phyloP scores from a whole-genome alignment of 495 filamentous ascomycete species.

The Penicillium malachiteum region DNA sequence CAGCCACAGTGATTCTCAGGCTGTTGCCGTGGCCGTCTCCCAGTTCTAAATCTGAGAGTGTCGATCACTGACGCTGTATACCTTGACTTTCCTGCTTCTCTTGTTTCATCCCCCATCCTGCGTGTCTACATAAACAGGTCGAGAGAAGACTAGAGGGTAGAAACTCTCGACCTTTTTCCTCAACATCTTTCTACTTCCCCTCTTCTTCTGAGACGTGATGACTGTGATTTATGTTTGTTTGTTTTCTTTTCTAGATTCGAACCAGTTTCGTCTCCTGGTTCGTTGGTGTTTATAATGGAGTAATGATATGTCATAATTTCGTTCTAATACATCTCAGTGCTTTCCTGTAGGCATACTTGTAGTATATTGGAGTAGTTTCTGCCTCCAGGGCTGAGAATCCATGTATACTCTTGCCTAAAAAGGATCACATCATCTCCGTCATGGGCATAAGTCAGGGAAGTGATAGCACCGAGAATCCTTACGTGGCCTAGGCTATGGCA shows the following conservation, averaged over 20 bases:
- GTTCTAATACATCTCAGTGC: background rate
- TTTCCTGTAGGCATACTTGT: too few relatives aligned
- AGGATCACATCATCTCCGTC: too few relatives aligned
- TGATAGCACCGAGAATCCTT: too few relatives aligned
- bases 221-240: conserved; percentile 30
- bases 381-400: too few relatives aligned
- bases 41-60: conserved; percentile 51
- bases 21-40: conserved; percentile 89
- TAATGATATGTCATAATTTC: conserved; percentile 26
- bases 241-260: conserved; percentile 20
- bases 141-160: background rate
- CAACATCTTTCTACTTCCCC: background rate
- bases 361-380: too few relatives aligned
- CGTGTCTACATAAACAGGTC: conserved; percentile 4
- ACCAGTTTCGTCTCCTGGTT: conserved; percentile 31
- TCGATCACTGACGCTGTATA: too few relatives aligned
- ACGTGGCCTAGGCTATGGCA: too few relatives aligned
- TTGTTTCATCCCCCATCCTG: background rate
- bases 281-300: conserved; percentile 34
- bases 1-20: conserved; percentile 88
- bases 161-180: conserved; percentile 1
- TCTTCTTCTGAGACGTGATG: conserved; percentile 28
- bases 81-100: background rate
- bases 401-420: too few relatives aligned
- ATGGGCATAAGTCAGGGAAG: too few relatives aligned